Base-by-base conservation (phyloP, 1,284 basidiomycete species). In the Schizophyllum amplum region DNA sequence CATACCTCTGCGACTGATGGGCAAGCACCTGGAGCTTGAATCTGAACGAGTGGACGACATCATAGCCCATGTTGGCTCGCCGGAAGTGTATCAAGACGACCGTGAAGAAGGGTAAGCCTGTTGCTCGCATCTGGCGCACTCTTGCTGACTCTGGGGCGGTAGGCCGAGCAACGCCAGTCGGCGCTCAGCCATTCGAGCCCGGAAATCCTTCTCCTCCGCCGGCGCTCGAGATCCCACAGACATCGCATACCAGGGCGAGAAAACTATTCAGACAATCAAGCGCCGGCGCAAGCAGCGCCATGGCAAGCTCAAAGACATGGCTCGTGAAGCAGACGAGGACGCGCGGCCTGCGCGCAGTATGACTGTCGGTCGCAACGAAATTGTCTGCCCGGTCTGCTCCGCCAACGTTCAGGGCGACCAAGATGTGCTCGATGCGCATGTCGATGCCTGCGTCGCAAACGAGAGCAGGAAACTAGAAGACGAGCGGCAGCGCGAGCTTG, bases 401-500 rank as follows among this genome's bases (percentile, higher is more conserved):
- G 70, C 71, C 53, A 68, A 68, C 17, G 74, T 89, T 1, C 70
- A 68, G 47, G 87, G 87, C 1, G 87, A 89, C 62, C 71, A 76
- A 48, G 88, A 89, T 60, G 81, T 88, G 13, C 65, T 88, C 4
- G 82, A 87, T 63, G 87, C 86, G 17, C 89, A 91, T 68, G 80
- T 91, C 27, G 86, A 91, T 63, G 75, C 86, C 5, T 91, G 89
- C 66, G 67, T 91, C 52, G 81, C 80, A 9, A 74, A 87, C 62
- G 78, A 82, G 64, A 71, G 66, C 55, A 67, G 75, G 52, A 71
- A 72, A 58, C 64, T 72, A 48, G 78, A 79, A 64, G 73, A 76
- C 57, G 73, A 77, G 49, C 70, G 69, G 51, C 61, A 66, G 57
- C 68, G 70, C 4, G 24, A 50, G 9, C 9, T 21, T 50, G 48